Conservation (phyloP, 73 alveolate genomes). For the Effrenium voratum region DNA sequence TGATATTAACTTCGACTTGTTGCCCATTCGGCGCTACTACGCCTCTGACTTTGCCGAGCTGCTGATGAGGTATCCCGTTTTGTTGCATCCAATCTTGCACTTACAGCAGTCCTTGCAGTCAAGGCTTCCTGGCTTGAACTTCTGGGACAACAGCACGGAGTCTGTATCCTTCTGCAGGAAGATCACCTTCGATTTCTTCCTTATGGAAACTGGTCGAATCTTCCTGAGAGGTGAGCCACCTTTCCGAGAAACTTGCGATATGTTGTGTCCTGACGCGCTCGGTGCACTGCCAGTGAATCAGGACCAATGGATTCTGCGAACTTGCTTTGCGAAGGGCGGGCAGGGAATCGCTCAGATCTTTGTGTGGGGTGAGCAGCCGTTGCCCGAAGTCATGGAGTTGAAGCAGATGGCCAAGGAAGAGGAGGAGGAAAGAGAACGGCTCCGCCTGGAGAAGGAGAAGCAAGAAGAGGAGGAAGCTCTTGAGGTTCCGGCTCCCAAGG, state of each 20-base stretch:
- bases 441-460: slow-evolving; percentile 54
- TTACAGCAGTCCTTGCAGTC: slow-evolving; percentile 58
- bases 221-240: slow-evolving; percentile 78
- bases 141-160: slow-evolving; percentile 63
- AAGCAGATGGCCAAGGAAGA: slow-evolving; percentile 71
- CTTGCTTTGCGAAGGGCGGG: slow-evolving; percentile 77
- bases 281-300: slow-evolving; percentile 78
- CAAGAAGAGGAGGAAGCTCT: slow-evolving; percentile 71
- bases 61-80: slow-evolving; percentile 47
- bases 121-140: slow-evolving; percentile 62
- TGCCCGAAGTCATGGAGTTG: slow-evolving; percentile 75
- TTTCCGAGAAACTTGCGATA: slow-evolving; percentile 86
- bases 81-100: slow-evolving; percentile 73
- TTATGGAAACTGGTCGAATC: slow-evolving; percentile 78
- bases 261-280: slow-evolving; percentile 72
- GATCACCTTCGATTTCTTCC: slow-evolving; percentile 82
- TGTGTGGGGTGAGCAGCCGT: slow-evolving; percentile 88
- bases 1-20: slow-evolving; percentile 61
- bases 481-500: slow-evolving; percentile 44
- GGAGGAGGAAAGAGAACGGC: slow-evolving; percentile 74
- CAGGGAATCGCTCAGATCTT: slow-evolving; percentile 78
- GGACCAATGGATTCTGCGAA: slow-evolving; percentile 81
- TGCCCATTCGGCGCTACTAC: slow-evolving; percentile 65
- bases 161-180: slow-evolving; percentile 81
- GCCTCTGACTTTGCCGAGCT: slow-evolving; percentile 82